Base-by-base conservation (phyloP, 768 basidiomycete species). In the Tylopilus plumbeoviolaceoides region DNA sequence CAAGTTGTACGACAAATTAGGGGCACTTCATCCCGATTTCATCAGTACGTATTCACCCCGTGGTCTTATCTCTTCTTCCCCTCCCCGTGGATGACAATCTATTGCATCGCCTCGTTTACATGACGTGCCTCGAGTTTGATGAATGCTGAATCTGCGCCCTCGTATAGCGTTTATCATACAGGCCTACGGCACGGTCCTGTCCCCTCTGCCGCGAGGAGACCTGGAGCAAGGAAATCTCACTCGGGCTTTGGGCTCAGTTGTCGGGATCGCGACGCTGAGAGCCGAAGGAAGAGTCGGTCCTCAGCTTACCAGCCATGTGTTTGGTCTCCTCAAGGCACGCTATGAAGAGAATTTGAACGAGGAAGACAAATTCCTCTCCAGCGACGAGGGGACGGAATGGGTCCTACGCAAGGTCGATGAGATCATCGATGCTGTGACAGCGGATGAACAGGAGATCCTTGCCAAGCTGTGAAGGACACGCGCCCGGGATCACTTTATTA, bases 11-110 rank as follows among this genome's bases (percentile, higher is more conserved):
- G 75, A 83, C 74, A 95, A 93, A 75, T 78, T 95, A 58, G 85
- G 79, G 66, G 79, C 81, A 51, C 90, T 91, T 75, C 93, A 95
- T 71, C 93, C 93, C 55, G 93, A 95, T 77, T 90, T 95, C 75
- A 91, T 93, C 70, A 77, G 90, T 92, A 71, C 75, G 89, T 83
- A 63, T 55, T 61, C 59, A 62, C 69, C 68, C 67, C 68, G 63
- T 71, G 65, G 64, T 48, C 65, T 69, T 69, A 70, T 71, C 66
- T 65, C 15, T 38, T 12, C 36, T 17, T 36, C 36, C 36, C 36
- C 47, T 33, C 53, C 47, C 52, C 45, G 48, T 59, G 17, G 63
- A 56, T 70, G 63, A 59, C 59, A 62, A 67, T 63, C 59, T 48
- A 59, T 59, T 52, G 55, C 57, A 66, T 50, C 55, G 64, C 68